Percentiles rank a stretch among this genome's conserved stretches.
Evolutionary conservation across 352 stramenopile species (phyloP).

Genomic region (Phytophthora cajani): DNA sequence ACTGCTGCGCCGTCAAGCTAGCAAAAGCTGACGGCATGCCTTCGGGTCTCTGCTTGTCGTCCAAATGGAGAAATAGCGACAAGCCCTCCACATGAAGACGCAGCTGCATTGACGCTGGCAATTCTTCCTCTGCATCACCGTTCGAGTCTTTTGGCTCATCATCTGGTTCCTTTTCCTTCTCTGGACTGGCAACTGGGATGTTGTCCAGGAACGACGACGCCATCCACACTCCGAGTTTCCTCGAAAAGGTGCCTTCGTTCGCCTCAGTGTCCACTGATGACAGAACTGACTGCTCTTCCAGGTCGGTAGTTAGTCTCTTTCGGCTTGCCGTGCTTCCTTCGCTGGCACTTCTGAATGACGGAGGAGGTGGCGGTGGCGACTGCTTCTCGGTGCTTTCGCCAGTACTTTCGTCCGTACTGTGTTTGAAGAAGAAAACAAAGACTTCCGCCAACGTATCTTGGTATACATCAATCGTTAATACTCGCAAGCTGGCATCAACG

Average conservation of each 20-base stretch:
- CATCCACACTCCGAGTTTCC: constrained; percentile 65
- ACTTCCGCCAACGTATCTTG: constrained; percentile 80
- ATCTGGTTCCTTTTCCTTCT: constrained; percentile 35
- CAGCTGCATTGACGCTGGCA: constrained; percentile 68
- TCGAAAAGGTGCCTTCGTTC: constrained; percentile 52
- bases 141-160: constrained; percentile 18
- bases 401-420: constrained; percentile 32
- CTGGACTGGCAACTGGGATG: constrained; percentile 22
- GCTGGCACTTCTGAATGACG: constrained; percentile 35
- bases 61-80: constrained; percentile 69
- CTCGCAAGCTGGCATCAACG: constrained; percentile 72
- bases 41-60: constrained; percentile 41
- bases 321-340: constrained; percentile 34
- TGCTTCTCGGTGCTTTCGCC: constrained; percentile 15
- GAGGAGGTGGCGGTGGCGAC: constrained; percentile 20
- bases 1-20: constrained; percentile 71
- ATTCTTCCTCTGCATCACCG: constrained; percentile 39
- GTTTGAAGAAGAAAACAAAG: constrained; percentile 81
- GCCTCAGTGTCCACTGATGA: constrained; percentile 40
- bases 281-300: constrained; percentile 37
- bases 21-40: constrained; percentile 57
- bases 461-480: constrained; percentile 78
- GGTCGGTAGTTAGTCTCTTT: constrained; percentile 20
- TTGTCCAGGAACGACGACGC: constrained; percentile 67
- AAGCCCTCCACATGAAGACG: constrained; percentile 77